Evolutionary conservation across 2,329 filamentous ascomycete genomes (phyloP).

Genomic region (Zymoseptoria pseudotritici): DNA sequence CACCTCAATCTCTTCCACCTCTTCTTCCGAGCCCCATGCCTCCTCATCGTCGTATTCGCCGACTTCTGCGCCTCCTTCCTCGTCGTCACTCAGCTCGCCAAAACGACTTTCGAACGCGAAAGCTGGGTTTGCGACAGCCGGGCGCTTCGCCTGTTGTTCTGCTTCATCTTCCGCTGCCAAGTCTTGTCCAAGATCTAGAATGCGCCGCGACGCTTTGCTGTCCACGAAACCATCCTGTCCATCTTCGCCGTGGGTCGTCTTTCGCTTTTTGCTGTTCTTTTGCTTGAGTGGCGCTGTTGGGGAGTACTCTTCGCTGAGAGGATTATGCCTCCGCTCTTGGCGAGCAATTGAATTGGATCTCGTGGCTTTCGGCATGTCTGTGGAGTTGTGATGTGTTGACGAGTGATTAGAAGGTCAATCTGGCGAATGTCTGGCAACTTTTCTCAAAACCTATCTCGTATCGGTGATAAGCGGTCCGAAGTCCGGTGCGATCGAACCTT

Average conservation of each 20-base stretch:
- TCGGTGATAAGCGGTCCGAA: neutral
- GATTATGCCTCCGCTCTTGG: conserved; percentile 70
- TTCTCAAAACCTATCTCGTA: neutral
- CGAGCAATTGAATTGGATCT: conserved; percentile 45
- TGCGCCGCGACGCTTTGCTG: conserved; percentile 78
- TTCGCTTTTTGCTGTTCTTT: conserved; percentile 56
- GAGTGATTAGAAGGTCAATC: neutral
- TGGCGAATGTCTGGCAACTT: neutral
- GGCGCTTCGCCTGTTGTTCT: conserved; percentile 37
- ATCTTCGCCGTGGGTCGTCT: conserved; percentile 50
- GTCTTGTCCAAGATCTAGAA: conserved; percentile 82
- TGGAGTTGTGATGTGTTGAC: conserved; percentile 9
- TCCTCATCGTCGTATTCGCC: conserved; percentile 45
- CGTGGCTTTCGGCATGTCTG: conserved; percentile 69
- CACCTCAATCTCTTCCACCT: conserved; percentile 61
- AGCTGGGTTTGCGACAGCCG: conserved; percentile 49
- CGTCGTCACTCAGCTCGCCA: conserved; percentile 39
- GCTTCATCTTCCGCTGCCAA: conserved; percentile 72
- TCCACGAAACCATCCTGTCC: conserved; percentile 66
- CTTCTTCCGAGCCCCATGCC: conserved; percentile 67
- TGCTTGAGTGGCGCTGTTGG: conserved; percentile 60
- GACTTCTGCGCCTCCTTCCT: conserved; percentile 49
- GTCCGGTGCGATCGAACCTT: neutral
- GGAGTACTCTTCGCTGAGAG: conserved; percentile 81
- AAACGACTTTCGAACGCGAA: conserved; percentile 78